A percentile compares a stretch with the other conserved stretches of the same genome.
Evolutionary conservation across 2,329 filamentous ascomycete genomes (phyloP).

Genomic region (Fusarium protoensiforme): DNA sequence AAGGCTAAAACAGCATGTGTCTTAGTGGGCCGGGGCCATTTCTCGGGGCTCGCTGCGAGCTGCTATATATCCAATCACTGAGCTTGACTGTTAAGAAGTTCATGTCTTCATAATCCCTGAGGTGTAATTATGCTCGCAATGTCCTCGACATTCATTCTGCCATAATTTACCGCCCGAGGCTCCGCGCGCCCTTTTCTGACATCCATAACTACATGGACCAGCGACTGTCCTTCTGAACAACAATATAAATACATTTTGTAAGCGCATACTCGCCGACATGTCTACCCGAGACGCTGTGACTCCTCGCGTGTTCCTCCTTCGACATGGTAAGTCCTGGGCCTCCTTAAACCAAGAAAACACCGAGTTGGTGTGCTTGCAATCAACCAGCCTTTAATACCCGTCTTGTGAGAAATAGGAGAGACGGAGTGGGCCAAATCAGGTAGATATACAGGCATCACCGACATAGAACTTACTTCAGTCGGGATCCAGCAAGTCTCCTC

Average conservation of each 20-base stretch:
- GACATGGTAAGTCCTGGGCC: background rate
- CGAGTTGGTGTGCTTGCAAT: background rate
- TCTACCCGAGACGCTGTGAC: background rate
- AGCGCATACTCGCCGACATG: background rate
- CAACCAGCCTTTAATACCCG: background rate
- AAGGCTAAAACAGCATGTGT: too few species aligned
- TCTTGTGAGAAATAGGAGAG: background rate
- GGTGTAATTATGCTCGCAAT: background rate
- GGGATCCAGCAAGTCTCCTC: conserved; percentile 9
- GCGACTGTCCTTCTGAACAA: too few species aligned
- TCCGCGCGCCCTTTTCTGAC: background rate
- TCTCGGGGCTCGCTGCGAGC: too few species aligned
- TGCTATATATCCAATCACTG: too few species aligned
- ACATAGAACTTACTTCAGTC: conserved; percentile 7
- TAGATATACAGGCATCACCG: conserved; percentile 5
- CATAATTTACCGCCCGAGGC: background rate
- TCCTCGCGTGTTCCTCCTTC: background rate
- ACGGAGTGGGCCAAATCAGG: conserved; percentile 2
- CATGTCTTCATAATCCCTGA: background rate
- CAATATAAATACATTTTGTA: background rate
- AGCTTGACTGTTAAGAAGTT: background rate
- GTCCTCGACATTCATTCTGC: background rate
- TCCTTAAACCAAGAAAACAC: background rate
- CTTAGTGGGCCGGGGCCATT: too few species aligned
- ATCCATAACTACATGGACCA: background rate